These are phyloP conservation scores for Pseudonectria foliicola DNA, from an alignment of 2,329 filamentous ascomycete species.

Conservation along the genomic window DNA sequence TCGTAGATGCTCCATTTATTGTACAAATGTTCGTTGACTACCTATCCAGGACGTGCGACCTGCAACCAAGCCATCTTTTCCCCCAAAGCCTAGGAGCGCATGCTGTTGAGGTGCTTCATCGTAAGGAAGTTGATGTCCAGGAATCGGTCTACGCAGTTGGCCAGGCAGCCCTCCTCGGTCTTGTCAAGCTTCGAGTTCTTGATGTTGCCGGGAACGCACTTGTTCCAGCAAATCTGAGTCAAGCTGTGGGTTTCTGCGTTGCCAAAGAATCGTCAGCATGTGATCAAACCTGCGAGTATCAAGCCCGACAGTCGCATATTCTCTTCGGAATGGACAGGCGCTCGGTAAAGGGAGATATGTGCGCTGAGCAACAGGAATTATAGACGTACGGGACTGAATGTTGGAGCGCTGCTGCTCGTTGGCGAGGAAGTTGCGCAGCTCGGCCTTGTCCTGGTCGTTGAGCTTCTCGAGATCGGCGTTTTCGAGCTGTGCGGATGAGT, in stretches of 20 bases:
- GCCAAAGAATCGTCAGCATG: conserved; percentile 6
- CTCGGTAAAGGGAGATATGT: too few relatives aligned
- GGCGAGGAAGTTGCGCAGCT: conserved; percentile 78
- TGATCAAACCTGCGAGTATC: background rate
- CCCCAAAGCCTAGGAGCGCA: conserved; percentile 28
- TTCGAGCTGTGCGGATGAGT: conserved; percentile 33
- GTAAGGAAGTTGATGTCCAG: conserved; percentile 82
- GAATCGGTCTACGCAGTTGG: conserved; percentile 91
- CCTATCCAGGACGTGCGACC: background rate
- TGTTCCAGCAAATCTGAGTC: conserved; percentile 83
- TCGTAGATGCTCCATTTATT: too few relatives aligned
- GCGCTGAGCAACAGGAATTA: too few relatives aligned
- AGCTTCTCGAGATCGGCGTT: conserved; percentile 65
- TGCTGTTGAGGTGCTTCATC: conserved; percentile 71
- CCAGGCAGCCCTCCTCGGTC: conserved; percentile 73
- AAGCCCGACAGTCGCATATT: too few relatives aligned
- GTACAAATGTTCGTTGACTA: too few relatives aligned
- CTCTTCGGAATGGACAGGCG: background rate
- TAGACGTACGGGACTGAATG: conserved; percentile 52
- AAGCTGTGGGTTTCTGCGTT: conserved; percentile 45
- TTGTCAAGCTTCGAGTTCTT: conserved; percentile 65
- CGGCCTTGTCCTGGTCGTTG: conserved; percentile 73
- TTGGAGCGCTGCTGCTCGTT: conserved; percentile 82
- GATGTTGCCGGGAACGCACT: conserved; percentile 75
- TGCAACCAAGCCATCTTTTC: background rate